Percentiles rank a stretch among this genome's conserved stretches.
phyloP scores from a whole-genome alignment of 176 grass and related monocot genomes.

The Neostapfia colusana region DNA sequence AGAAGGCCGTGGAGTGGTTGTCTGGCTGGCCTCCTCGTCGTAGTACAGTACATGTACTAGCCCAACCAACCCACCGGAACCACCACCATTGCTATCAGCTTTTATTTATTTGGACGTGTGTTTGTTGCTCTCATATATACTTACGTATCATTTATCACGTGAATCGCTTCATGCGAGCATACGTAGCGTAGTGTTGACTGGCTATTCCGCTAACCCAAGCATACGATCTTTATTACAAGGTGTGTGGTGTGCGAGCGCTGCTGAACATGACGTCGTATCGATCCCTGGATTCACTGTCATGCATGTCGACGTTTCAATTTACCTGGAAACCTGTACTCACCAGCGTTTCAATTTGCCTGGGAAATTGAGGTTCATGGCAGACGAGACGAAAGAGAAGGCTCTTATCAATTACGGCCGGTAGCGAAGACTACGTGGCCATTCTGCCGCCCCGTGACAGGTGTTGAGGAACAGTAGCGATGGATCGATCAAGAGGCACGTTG shows the following conservation, averaged over 20 bases:
- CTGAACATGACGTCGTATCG: neutral
- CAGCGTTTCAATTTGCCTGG: too few species aligned
- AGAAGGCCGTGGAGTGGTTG: neutral
- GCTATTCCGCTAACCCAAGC: neutral
- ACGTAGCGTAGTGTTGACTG: neutral
- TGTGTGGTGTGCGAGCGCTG: neutral
- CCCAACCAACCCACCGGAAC: constrained; percentile 18
- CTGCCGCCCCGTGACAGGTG: too few species aligned
- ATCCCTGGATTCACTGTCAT: too few species aligned
- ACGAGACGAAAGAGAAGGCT: too few species aligned
- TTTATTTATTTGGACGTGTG: neutral
- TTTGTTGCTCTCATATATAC: neutral
- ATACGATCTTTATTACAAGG: neutral
- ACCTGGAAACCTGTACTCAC: too few species aligned
- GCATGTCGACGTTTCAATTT: too few species aligned
- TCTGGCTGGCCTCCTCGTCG: neutral
- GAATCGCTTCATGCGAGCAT: neutral
- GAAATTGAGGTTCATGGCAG: too few species aligned
- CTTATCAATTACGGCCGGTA: too few species aligned
- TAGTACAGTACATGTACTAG: neutral
- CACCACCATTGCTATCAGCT: neutral
- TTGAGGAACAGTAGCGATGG: too few species aligned
- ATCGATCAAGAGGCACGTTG: neutral
- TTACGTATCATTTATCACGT: constrained; percentile 2
- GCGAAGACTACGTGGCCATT: too few species aligned